Conservation (phyloP, 805 yeast genomes). For the Metschnikowia bowlesiae region DNA sequence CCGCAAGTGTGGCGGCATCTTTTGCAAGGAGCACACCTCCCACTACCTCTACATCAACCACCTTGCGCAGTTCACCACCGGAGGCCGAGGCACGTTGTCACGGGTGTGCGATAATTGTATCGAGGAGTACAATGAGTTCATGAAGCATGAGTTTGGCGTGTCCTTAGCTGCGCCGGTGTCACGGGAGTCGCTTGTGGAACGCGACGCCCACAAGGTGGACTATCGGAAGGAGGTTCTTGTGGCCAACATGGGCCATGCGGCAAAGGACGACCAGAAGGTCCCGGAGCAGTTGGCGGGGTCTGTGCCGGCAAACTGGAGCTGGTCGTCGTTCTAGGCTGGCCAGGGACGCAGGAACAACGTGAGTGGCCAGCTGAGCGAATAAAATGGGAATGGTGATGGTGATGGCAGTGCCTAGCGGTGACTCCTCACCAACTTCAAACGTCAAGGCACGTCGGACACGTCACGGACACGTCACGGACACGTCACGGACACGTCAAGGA, state of each 20-base stretch:
- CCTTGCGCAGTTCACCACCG: constrained; percentile 61
- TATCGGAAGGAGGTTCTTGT: constrained; percentile 11
- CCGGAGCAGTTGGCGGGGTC: constrained; percentile 36
- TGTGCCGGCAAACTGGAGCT: constrained; percentile 74
- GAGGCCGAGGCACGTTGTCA: constrained; percentile 60
- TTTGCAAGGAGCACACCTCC: constrained; percentile 64
- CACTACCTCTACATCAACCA: constrained; percentile 53
- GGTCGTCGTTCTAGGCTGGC: constrained; percentile 58
- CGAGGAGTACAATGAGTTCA: constrained; percentile 52
- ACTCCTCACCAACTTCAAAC: too few species aligned
- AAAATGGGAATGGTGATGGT: neutral
- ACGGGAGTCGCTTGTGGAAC: constrained; percentile 9
- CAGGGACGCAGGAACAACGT: neutral
- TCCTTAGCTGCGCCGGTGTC: constrained; percentile 10
- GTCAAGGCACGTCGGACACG: too few species aligned
- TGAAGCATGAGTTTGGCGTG: constrained; percentile 38
- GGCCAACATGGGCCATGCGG: constrained; percentile 1
- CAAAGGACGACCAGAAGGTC: constrained; percentile 6
- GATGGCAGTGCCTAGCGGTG: too few species aligned
- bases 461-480: too few species aligned
- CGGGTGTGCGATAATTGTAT: constrained; percentile 71
- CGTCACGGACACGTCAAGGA: too few species aligned
- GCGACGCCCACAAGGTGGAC: neutral
- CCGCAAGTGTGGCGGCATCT: constrained; percentile 78
- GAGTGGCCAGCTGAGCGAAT: neutral